Percentiles rank a stretch among this genome's conserved stretches.
phyloP scores from a whole-genome alignment of 2,329 filamentous ascomycete genomes.

The Exophiala sideris region DNA sequence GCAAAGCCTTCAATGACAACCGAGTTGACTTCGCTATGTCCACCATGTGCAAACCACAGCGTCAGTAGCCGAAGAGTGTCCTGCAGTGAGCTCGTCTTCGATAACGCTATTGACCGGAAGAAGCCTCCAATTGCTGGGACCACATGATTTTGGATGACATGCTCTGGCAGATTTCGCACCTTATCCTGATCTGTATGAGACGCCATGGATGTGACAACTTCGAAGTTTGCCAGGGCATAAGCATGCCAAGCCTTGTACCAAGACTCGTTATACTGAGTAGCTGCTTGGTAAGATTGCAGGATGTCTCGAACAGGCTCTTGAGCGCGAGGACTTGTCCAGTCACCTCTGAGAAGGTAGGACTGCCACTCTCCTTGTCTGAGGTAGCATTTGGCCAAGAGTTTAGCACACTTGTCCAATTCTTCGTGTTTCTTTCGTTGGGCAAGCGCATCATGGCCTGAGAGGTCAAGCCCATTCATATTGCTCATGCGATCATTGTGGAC shows the following conservation, averaged over 20 bases:
- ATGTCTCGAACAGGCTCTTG: slow-evolving; percentile 86
- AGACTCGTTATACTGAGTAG: slow-evolving; percentile 86
- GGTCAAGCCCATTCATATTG: slow-evolving; percentile 35
- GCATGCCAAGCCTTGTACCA: slow-evolving; percentile 99
- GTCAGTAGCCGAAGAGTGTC: slow-evolving; percentile 90
- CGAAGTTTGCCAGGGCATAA: slow-evolving; percentile 97
- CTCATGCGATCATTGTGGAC: slow-evolving; percentile 48
- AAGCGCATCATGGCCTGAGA: slow-evolving; percentile 39
- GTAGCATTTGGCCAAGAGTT: slow-evolving; percentile 89
- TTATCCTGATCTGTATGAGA: slow-evolving; percentile 61
- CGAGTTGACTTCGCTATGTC: slow-evolving; percentile 78
- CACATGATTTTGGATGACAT: slow-evolving; percentile 70
- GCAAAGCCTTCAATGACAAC: slow-evolving; percentile 88
- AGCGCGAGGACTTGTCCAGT: slow-evolving; percentile 84
- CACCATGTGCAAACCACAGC: slow-evolving; percentile 93
- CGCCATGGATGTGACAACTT: slow-evolving; percentile 83
- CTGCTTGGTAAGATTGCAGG: slow-evolving; percentile 82
- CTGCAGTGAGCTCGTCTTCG: slow-evolving; percentile 86
- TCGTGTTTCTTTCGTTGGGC: slow-evolving; percentile 40
- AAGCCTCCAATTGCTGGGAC: slow-evolving; percentile 94
- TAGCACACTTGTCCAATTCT: slow-evolving; percentile 56
- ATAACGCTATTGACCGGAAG: slow-evolving; percentile 94
- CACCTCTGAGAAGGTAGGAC: slow-evolving; percentile 75
- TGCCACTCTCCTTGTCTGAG: slow-evolving; percentile 97
- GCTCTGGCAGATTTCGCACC: slow-evolving; percentile 35